phyloP scores from a whole-genome alignment of 805 yeast species.

The Candida schatavii region DNA sequence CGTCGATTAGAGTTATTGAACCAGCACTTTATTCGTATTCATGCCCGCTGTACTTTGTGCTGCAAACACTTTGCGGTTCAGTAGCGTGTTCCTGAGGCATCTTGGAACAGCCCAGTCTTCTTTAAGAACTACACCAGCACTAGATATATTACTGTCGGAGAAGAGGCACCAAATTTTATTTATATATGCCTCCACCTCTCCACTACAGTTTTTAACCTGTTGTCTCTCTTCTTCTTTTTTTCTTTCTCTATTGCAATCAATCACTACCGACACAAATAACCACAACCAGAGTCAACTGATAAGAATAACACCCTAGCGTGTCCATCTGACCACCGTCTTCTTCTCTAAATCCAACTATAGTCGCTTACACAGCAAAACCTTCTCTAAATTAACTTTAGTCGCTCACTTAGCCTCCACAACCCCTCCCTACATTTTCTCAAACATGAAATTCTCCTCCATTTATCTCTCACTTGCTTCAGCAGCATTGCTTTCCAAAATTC shows the following conservation, averaged over 20 bases:
- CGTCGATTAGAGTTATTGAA: neutral
- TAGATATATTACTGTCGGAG: too few relatives aligned
- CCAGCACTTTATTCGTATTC: neutral
- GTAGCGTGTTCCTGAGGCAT: too few relatives aligned
- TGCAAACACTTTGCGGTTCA: too few relatives aligned
- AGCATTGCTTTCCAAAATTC: conserved; percentile 17
- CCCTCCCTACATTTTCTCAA: conserved; percentile 19
- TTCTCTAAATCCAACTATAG: conserved; percentile 14
- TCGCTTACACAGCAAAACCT: conserved; percentile 9
- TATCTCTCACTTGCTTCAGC: conserved; percentile 16
- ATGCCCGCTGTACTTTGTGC: neutral
- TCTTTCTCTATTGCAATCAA: neutral
- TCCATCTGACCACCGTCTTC: conserved; percentile 5
- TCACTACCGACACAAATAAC: neutral
- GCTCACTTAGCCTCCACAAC: conserved; percentile 13
- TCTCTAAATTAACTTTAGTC: conserved; percentile 5
- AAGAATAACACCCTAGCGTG: conserved; percentile 7
- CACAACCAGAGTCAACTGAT: neutral
- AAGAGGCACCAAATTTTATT: too few relatives aligned
- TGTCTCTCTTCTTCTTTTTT: neutral
- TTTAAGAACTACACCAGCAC: neutral
- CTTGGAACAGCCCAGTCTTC: too few relatives aligned
- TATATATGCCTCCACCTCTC: neutral
- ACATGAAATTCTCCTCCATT: conserved; percentile 29
- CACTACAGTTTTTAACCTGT: neutral